Evolutionary conservation across 1,284 basidiomycete species (phyloP).

Genomic region (Cutaneotrichosporon daszewskae): DNA sequence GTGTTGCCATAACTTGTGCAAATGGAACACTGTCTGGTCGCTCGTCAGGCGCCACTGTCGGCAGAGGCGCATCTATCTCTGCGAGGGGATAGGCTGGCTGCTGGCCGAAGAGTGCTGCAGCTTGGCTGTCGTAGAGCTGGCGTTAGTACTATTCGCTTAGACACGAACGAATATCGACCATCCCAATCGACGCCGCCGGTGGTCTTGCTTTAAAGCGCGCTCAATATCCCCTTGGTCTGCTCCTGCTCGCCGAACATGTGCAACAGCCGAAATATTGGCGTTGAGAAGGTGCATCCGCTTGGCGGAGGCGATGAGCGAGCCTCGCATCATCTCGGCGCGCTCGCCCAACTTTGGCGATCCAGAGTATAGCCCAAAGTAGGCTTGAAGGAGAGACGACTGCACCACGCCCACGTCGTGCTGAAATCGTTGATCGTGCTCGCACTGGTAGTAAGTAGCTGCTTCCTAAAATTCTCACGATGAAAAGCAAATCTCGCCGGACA

Average conservation of each 20-base stretch:
- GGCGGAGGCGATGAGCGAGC: conserved; percentile 10
- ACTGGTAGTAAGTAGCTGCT: conserved; percentile 2
- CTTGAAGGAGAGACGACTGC: conserved; percentile 18
- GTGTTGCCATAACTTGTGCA: conserved; percentile 9
- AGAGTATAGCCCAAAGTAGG: conserved; percentile 20
- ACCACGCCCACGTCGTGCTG: conserved; percentile 18
- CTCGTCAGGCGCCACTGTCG: conserved; percentile 2
- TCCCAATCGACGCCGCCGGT: conserved; percentile 15
- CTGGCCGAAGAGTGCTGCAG: conserved; percentile 18
- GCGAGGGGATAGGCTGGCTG: conserved; percentile 13
- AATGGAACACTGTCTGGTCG: conserved; percentile 8
- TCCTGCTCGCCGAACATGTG: conserved; percentile 7
- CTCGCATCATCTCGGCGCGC: conserved; percentile 18
- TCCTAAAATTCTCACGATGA: conserved; percentile 18
- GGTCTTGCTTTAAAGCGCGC: conserved; percentile 16
- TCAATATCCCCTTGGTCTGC: conserved; percentile 15
- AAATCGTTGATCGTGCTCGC: conserved; percentile 23
- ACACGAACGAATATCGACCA: conserved; percentile 25
- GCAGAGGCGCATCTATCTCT: conserved; percentile 13
- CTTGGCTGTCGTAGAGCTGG: conserved; percentile 21
- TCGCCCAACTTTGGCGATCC: conserved; percentile 21
- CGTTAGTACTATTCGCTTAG: not conserved
- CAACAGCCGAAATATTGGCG: conserved; percentile 9
- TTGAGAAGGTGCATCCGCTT: conserved; percentile 24
- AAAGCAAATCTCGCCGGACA: conserved; percentile 17